Conservation (phyloP, 768 basidiomycete genomes). For the Russula olivacea region DNA sequence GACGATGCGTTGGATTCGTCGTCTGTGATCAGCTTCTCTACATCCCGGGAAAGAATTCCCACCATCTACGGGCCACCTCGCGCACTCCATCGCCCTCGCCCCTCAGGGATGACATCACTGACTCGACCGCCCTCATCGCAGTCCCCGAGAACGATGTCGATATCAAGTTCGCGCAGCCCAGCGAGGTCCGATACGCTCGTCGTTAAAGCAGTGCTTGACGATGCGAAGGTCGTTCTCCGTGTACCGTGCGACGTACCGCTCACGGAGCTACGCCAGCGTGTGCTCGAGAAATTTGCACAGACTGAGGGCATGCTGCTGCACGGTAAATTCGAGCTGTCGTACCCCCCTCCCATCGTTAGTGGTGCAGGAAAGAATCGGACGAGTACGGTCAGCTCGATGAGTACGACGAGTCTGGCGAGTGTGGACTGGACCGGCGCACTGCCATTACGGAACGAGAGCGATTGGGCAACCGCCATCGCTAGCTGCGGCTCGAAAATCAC, state of each 20-base stretch:
- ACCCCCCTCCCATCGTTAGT: slow-evolving; percentile 39
- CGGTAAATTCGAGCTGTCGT: slow-evolving; percentile 50
- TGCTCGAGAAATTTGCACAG: slow-evolving; percentile 62
- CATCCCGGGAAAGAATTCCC: neutral
- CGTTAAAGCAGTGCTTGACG: slow-evolving; percentile 61
- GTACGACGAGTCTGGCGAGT: slow-evolving; percentile 14
- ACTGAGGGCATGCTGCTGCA: slow-evolving; percentile 53
- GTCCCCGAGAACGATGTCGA: neutral
- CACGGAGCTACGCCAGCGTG: slow-evolving; percentile 47
- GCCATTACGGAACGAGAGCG: slow-evolving; percentile 10
- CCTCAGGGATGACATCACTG: neutral
- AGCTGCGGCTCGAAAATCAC: slow-evolving; percentile 19
- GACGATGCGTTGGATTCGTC: neutral
- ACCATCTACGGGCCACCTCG: neutral
- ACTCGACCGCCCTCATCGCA: slow-evolving; percentile 15
- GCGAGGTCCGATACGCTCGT: slow-evolving; percentile 33
- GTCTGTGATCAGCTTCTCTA: neutral
- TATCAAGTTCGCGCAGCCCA: slow-evolving; percentile 1
- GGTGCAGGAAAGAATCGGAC: slow-evolving; percentile 7
- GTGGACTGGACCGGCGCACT: slow-evolving; percentile 6
- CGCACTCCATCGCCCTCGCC: neutral
- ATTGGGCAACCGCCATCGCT: slow-evolving; percentile 18
- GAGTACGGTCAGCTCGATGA: slow-evolving; percentile 11
- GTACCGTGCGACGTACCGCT: slow-evolving; percentile 43
- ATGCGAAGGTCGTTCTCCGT: slow-evolving; percentile 59